Base-by-base conservation (phyloP, 1,284 basidiomycete genomes). In the Meripilus lineatus region DNA sequence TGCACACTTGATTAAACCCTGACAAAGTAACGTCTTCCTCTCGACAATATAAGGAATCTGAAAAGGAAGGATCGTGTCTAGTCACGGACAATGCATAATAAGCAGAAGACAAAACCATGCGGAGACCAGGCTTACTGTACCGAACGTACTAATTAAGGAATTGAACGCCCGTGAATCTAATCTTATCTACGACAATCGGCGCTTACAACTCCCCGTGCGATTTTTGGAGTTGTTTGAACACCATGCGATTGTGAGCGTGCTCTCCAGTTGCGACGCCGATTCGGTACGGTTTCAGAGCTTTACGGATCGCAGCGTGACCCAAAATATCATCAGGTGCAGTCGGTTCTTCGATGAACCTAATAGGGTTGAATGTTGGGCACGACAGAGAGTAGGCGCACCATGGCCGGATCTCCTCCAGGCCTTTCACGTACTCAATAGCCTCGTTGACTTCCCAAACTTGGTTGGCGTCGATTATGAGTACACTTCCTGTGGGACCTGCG, bases 381-480 rank as follows among this genome's bases (percentile, higher is more conserved):
- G 15, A 14, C 14, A 36, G 32, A 36, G 4, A 38, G 1, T n/a
- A 8, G 0, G 52, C 69, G 50, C 51, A 85, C 94, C 93, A 97
- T n/a, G 93, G 93, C 59, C 86, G 89, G 64, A 94, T 81, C 46
- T 80, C 78, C 55, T 79, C 76, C 28, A 97, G 74, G 50, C 81
- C 74, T 58, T 82, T 82, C 54, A 95, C 89, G 65, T 94, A 96
- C 43, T 94, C 89, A 58, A 96, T 87, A 3, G 93, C 93, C 65
- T 94, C 79, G 33, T 83, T 74, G 15, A 97, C 94, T 57, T 96
- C 93, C 93, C 93, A 97, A 17, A 97, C 90, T 66, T 94, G 93
- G 69, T 97, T 97, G 39, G 93, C 89, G 63, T 97, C 93, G 51
- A 97, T 90, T 93, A 97, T 97, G 49, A 96, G 72, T 20, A 96